Evolutionary conservation across 2,329 filamentous ascomycete genomes (phyloP).

Genomic region (Lithohypha guttulata): DNA sequence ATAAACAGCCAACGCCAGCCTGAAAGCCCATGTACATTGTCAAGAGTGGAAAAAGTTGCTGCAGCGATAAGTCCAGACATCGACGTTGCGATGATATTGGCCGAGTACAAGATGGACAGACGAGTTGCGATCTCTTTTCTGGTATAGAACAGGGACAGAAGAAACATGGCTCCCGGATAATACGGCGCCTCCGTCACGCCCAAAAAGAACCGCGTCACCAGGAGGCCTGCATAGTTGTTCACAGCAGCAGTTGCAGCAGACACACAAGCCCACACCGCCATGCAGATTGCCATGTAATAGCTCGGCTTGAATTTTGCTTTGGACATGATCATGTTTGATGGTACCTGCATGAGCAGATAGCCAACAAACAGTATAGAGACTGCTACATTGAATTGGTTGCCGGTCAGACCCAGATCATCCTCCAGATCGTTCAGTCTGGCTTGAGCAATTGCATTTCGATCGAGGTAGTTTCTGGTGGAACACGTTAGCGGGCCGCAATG

Average conservation of each 20-base stretch:
- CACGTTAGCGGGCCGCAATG: too few relatives aligned
- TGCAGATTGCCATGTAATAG: constrained; percentile 43
- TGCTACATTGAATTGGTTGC: constrained; percentile 27
- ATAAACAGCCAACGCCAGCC: constrained; percentile 53
- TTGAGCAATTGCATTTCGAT: constrained; percentile 48
- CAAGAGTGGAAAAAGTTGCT: constrained; percentile 51
- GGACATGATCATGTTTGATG: constrained; percentile 42
- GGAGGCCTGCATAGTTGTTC: constrained; percentile 44
- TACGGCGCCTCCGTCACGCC: constrained; percentile 54
- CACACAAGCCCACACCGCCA: constrained; percentile 51
- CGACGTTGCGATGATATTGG: constrained; percentile 50
- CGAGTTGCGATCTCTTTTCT: constrained; percentile 43
- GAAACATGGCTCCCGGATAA: constrained; percentile 49
- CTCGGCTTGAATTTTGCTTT: constrained; percentile 39
- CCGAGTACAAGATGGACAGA: constrained; percentile 49
- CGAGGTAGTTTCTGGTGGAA: constrained; percentile 66
- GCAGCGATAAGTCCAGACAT: constrained; percentile 50
- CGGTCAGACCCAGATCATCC: constrained; percentile 30
- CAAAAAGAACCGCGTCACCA: constrained; percentile 52
- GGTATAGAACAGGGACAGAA: constrained; percentile 58
- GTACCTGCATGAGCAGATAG: constrained; percentile 48
- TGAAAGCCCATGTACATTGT: constrained; percentile 43
- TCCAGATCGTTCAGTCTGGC: constrained; percentile 43
- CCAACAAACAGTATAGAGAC: constrained; percentile 43
- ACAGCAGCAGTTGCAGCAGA: constrained; percentile 47